These are phyloP conservation scores for Pseudophaeomoniella oleicola DNA, from an alignment of 2,329 filamentous ascomycete species.

Conservation along the genomic window DNA sequence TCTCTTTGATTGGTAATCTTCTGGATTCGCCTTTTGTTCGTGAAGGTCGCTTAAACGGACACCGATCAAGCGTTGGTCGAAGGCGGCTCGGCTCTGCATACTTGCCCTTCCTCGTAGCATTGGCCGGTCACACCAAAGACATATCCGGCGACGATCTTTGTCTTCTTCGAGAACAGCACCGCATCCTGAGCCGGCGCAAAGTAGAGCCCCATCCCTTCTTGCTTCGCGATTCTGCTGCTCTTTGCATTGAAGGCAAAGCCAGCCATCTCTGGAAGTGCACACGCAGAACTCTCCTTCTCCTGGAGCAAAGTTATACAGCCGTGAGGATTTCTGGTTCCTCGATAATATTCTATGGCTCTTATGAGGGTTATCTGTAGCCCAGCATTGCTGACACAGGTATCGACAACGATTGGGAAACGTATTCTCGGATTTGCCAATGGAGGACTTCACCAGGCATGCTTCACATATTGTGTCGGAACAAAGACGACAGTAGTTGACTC, in stretches of 20 bases:
- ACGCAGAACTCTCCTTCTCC: constrained; percentile 12
- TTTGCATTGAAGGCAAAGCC: constrained; percentile 15
- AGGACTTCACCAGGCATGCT: constrained; percentile 16
- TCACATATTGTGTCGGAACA: constrained; percentile 17
- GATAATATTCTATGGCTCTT: constrained; percentile 6
- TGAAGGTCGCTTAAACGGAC: not conserved
- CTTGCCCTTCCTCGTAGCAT: constrained; percentile 10
- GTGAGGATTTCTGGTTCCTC: not conserved
- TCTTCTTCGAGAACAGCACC: constrained; percentile 9
- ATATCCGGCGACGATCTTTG: constrained; percentile 15
- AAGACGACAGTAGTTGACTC: constrained; percentile 12
- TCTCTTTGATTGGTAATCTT: not conserved
- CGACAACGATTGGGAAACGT: constrained; percentile 16
- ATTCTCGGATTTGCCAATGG: constrained; percentile 13
- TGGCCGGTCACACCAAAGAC: constrained; percentile 17
- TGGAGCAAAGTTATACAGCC: constrained; percentile 6
- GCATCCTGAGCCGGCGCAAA: constrained; percentile 15
- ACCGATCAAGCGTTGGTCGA: constrained; percentile 12
- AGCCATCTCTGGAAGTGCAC: constrained; percentile 13
- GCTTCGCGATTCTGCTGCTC: constrained; percentile 13
- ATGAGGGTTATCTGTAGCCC: constrained; percentile 13
- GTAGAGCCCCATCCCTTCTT: constrained; percentile 4
- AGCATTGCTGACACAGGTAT: constrained; percentile 15
- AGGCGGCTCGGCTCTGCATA: constrained; percentile 8
- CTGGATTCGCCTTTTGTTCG: not conserved